Evolutionary conservation across 805 yeast species (phyloP), one percentile per base, ranked within the genome.

Genomic region (Ogataea pignaliae): DNA sequence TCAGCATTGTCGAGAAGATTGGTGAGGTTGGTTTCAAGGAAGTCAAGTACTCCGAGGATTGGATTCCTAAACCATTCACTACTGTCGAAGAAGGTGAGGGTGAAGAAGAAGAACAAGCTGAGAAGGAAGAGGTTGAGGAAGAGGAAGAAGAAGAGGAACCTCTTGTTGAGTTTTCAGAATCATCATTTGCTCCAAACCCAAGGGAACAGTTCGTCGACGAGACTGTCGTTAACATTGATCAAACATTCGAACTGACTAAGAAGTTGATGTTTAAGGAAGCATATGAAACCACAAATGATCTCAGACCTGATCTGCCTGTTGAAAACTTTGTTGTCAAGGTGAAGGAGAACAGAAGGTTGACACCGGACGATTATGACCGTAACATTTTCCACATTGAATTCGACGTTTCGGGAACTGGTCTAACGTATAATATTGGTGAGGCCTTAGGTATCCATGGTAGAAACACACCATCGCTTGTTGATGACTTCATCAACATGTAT

Each of bases 321-420:
- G 73, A 83, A 62, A 89, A 86, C 69, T 89, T 81, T 59, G 76
- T 89, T 40, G 95, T 89, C 44, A 88, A 84, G 65, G 97, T 91
- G 42, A 85, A 88, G 65, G 93, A 86, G 62, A 90, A 90, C 73
- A 84, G 81, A 70, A 80, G 98, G 58, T 84, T 91, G 50, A 91
- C 98, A 15, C 97, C 98, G 6, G 60, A 57, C 32, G 90, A 87
- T 57, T 91, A 91, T 67, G 88, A 87, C 50, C 87, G 98, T 71
- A 86, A 91, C 68, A 90, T 91, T 57, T 91, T 91, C 88, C 96
- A 91, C 62, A 85, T 91, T 55, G 98, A 91, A 69, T 88, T 91
- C 54, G 98, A 91, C 63, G 78, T 83, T 60, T 68, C 89, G 37
- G 95, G 95, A 42, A 89, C 97, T 32, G 97, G 95, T 21, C 73